phyloP scores from a whole-genome alignment of 1,139 yeast species.

The Schizosaccharomyces versatilis region DNA sequence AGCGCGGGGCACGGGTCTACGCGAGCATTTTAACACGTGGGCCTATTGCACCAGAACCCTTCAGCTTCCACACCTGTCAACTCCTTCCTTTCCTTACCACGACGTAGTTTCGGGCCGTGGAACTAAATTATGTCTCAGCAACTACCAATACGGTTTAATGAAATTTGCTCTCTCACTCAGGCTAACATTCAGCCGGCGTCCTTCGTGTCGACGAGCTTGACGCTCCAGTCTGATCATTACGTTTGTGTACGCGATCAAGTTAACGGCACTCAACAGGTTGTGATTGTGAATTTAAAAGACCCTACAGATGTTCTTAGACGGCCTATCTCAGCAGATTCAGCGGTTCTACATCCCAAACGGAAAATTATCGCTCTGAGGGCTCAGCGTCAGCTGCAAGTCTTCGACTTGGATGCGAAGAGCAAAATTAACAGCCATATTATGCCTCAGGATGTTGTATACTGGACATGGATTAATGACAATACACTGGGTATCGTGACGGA shows the following conservation, averaged over 20 bases:
- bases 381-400: conserved; percentile 49
- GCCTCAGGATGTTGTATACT: conserved; percentile 74
- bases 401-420: conserved; percentile 69
- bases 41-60: background rate
- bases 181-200: conserved; percentile 43
- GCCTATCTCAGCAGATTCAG: conserved; percentile 93
- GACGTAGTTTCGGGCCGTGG: conserved; percentile 1
- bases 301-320: conserved; percentile 58
- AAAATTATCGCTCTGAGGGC: conserved; percentile 84
- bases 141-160: conserved; percentile 5
- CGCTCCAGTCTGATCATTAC: conserved; percentile 78
- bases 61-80: background rate
- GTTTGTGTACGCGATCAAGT: conserved; percentile 69
- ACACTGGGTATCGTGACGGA: conserved; percentile 71
- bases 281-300: conserved; percentile 66
- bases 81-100: conserved; percentile 1
- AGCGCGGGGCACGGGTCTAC: no score
- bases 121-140: conserved; percentile 2
- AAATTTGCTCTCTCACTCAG: background rate
- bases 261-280: conserved; percentile 60
- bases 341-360: conserved; percentile 82
- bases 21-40: no score
- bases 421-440: conserved; percentile 72
- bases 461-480: conserved; percentile 75
- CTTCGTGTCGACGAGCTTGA: conserved; percentile 79